Conservation (phyloP, 2,329 filamentous ascomycete species). For the Lasiodiplodia sp. region DNA sequence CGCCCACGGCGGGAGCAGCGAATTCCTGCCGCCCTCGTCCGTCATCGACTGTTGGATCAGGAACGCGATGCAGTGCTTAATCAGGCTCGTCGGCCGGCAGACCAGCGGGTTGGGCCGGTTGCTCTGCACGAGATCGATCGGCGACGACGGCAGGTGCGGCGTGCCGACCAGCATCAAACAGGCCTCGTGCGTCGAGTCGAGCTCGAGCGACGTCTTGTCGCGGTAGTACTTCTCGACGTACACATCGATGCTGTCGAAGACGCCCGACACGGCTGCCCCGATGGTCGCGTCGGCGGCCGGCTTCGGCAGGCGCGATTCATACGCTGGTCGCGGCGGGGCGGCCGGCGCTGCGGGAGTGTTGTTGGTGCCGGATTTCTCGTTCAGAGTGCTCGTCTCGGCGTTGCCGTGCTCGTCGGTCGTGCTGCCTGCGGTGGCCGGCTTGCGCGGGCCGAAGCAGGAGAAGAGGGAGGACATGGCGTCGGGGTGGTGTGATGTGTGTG, state of each 20-base stretch:
- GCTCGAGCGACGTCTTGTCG: constrained; percentile 33
- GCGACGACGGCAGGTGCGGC: constrained; percentile 20
- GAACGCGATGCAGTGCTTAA: constrained; percentile 21
- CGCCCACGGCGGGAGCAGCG: constrained; percentile 10
- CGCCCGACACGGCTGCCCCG: constrained; percentile 33
- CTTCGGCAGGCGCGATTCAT: constrained; percentile 34
- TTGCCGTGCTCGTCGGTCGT: background rate
- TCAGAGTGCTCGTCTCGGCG: background rate
- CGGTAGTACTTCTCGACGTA: constrained; percentile 45
- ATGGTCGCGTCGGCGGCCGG: constrained; percentile 38
- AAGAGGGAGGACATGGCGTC: constrained; percentile 7
- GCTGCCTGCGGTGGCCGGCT: background rate
- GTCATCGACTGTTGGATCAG: constrained; percentile 19
- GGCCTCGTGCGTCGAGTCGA: constrained; percentile 14
- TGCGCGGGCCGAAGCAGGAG: constrained; percentile 19
- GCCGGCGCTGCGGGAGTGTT: background rate
- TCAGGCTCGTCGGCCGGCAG: constrained; percentile 13
- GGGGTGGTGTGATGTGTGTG: background rate
- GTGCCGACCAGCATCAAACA: constrained; percentile 21
- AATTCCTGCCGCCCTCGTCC: constrained; percentile 21
- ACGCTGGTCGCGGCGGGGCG: background rate
- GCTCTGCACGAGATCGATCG: constrained; percentile 13
- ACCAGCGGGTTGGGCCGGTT: constrained; percentile 20
- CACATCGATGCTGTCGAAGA: constrained; percentile 40
- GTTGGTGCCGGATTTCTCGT: background rate